Base-by-base conservation (phyloP, 306 rosid genomes). In the Quercus variabilis region DNA sequence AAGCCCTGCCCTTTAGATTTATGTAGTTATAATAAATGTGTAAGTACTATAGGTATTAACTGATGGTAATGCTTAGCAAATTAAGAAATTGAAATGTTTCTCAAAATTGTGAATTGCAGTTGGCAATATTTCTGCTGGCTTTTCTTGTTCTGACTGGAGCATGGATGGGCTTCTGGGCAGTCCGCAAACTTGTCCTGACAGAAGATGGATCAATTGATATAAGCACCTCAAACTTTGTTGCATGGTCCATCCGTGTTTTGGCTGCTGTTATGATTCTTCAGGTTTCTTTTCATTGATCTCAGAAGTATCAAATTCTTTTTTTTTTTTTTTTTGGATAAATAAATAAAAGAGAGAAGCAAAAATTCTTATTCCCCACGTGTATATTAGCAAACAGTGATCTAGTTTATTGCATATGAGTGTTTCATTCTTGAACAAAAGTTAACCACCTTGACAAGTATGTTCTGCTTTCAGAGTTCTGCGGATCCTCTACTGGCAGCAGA, bases 101-200 rank as follows among this genome's bases (percentile, higher is more conserved):
- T 58, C 31, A 8, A 33, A 83, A 80, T 59, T 80, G 20, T 80
- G 82, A 77, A 77, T 69, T 86, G 88, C 95, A 94, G 99, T 73
- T 95, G 85, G 98, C 89, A 33, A 76, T 90, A 86, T 89, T 95
- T 90, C 86, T 91, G 76, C 85, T 92, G 82, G 88, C 94, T 78
- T 92, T 95, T 85, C 70, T 95, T 74, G 85, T 88, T 76, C 81
- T 95, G 80, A 78, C 74, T 38, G 99, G 98, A 80, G 98, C 99
- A 58, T 93, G 99, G 98, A 79, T 92, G 88, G 99, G 99, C 71
- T 95, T 95, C 78, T 95, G 93, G 97, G 91, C 88, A 70, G 92
- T 93, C 31, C 96, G 75, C 69, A 91, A 91, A 86, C 86, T 95
- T 80, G 88, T 93, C 82, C 82, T 93, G 55, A 85, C 89, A 55